Conservation (phyloP, 371 early-diverging fungal species). For the Dinochytrium kinnereticum region DNA sequence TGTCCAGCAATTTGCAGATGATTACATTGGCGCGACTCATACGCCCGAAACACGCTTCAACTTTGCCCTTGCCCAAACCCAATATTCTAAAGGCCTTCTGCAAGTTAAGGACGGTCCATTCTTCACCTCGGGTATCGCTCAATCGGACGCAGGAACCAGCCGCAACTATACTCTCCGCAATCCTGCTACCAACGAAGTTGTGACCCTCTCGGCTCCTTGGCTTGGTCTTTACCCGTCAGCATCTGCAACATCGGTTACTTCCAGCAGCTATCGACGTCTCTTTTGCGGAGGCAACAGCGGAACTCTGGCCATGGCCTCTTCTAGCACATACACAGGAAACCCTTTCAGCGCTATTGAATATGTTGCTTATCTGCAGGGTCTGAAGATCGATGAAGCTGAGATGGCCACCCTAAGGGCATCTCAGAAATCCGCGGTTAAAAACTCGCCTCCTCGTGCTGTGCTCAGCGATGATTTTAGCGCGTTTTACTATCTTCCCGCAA, state of each 20-base stretch:
- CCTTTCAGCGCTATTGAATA: not conserved
- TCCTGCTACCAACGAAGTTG: not conserved
- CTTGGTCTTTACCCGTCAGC: not conserved
- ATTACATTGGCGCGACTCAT: conserved; percentile 5
- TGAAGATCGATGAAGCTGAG: not conserved
- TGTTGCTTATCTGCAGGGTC: not conserved
- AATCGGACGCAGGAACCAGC: not conserved
- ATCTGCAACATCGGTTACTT: not conserved
- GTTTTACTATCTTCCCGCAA: not conserved
- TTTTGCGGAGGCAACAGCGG: conserved; percentile 5
- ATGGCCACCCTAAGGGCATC: not conserved
- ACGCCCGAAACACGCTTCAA: conserved; percentile 15
- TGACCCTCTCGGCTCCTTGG: conserved; percentile 15
- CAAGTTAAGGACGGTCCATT: conserved; percentile 11
- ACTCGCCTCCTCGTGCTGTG: not conserved
- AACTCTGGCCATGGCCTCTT: not conserved
- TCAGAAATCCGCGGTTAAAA: not conserved
- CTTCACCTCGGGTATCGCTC: not conserved
- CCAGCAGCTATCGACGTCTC: not conserved
- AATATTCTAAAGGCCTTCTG: not conserved
- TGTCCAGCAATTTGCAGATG: conserved; percentile 5
- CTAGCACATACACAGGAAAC: not conserved
- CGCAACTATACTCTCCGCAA: conserved; percentile 19
- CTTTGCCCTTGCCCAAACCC: conserved; percentile 9
- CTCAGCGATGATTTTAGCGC: not conserved